Evolutionary conservation across 805 yeast genomes (phyloP), one percentile per base, ranked within the genome.

Genomic region (Sugiyamaella marilandica): DNA sequence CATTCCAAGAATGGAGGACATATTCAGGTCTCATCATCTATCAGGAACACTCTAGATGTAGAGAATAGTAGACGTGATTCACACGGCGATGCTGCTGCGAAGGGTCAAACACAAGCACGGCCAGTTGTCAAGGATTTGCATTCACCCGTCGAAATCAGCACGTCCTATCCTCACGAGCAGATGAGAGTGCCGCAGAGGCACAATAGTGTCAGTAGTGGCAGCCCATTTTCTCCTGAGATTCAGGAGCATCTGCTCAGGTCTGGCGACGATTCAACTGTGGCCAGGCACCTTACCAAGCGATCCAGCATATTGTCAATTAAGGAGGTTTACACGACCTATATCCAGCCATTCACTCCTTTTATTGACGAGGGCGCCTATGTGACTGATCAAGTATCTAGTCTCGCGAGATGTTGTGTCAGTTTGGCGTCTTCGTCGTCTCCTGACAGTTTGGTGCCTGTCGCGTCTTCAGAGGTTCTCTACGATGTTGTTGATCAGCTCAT

Each of bases 261-360:
- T 16, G 13, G 24, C 16, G 11, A 11, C 16, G 16, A 11, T 14
- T 5, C 43, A 39, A 39, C 19, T 39, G 19, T 33, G 11, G 19
- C 14, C 21, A 14, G 43, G 19, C 32, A 14, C 21, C n/a, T 26
- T 8, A 5, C 47, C 2, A 31, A 32, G 2, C 31, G 21, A 19
- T 45, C 47, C 11, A 45, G 36, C 14, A 33, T 29, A 16, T 18
- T 14, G 33, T 35, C 47, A 10, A 41, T 47, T 13, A 41, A 46
- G 24, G 55, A 50, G 33, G 51, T 46, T 16, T 54, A 49, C 24
- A 13, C 26, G 14, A 34, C 37, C 18, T 49, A 41, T 29, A 48
- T 52, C n/a, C 44, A 53, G 43, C 56, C 55, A 11, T 46, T 41
- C 18, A 50, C 54, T 4, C 58, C 58, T 5, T 54, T 50, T 14